These are phyloP conservation scores for Daldinia concentrica DNA, from an alignment of 495 filamentous ascomycete genomes.

Conservation along the genomic window DNA sequence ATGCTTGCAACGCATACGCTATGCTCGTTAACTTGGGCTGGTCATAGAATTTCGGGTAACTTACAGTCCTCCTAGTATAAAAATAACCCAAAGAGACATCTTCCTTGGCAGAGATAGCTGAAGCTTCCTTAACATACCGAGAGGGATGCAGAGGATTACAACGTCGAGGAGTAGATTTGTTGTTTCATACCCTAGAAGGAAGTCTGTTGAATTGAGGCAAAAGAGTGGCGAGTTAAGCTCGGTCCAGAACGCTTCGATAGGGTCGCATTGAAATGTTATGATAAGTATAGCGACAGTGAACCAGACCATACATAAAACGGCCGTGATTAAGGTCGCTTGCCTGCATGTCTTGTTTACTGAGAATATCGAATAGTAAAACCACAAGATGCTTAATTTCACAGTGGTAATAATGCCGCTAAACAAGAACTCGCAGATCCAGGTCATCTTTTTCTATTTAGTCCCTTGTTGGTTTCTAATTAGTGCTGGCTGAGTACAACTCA, in stretches of 20 bases:
- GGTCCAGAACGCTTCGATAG: neutral
- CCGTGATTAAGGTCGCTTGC: neutral
- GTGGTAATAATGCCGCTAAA: neutral
- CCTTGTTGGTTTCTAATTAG: neutral
- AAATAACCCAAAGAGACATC: neutral
- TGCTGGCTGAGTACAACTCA: neutral
- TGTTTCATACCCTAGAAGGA: neutral
- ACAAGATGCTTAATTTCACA: neutral
- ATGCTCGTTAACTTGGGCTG: neutral
- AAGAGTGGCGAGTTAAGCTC: neutral
- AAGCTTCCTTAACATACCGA: neutral
- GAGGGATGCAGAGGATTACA: neutral
- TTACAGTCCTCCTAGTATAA: neutral
- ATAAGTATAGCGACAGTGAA: neutral
- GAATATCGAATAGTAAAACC: neutral
- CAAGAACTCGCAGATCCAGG: neutral
- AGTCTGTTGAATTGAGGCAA: neutral
- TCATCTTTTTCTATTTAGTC: neutral
- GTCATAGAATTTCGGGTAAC: neutral
- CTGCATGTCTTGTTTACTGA: neutral
- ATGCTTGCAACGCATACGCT: neutral
- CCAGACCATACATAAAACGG: neutral
- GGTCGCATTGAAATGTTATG: neutral
- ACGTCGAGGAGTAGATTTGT: neutral
- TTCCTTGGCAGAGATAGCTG: neutral